These are phyloP conservation scores for Claviceps purpurea DNA, from an alignment of 2,329 filamentous ascomycete species.

Conservation along the genomic window DNA sequence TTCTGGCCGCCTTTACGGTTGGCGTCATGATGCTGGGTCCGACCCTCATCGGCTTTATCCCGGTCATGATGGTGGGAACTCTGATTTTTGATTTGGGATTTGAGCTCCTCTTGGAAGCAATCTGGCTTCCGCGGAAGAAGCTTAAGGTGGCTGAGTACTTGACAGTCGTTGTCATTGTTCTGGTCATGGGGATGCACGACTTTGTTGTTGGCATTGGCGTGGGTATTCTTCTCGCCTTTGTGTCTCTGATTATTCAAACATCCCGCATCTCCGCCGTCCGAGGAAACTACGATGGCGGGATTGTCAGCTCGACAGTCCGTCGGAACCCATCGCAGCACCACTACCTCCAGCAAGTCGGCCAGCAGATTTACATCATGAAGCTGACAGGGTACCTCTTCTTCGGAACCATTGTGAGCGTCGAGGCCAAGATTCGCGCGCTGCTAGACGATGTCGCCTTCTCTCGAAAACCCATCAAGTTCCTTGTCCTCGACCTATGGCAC, in stretches of 20 bases:
- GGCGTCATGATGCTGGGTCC: slow-evolving; percentile 78
- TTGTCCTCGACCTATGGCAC: slow-evolving; percentile 78
- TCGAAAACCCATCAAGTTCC: slow-evolving; percentile 68
- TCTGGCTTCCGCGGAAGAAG: slow-evolving; percentile 81
- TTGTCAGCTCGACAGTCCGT: slow-evolving; percentile 83
- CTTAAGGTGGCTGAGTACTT: slow-evolving; percentile 77
- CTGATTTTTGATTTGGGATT: slow-evolving; percentile 93
- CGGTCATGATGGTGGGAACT: slow-evolving; percentile 91
- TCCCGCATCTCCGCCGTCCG: slow-evolving; percentile 81
- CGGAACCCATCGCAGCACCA: slow-evolving; percentile 80
- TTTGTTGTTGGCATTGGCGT: slow-evolving; percentile 91
- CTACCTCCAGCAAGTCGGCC: slow-evolving; percentile 73
- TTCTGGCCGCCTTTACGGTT: slow-evolving; percentile 70
- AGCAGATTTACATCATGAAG: slow-evolving; percentile 84
- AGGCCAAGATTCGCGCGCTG: slow-evolving; percentile 70
- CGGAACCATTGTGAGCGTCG: slow-evolving; percentile 90
- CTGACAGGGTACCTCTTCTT: slow-evolving; percentile 95
- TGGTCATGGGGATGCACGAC: slow-evolving; percentile 94
- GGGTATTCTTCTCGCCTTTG: slow-evolving; percentile 81
- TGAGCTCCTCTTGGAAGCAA: slow-evolving; percentile 75
- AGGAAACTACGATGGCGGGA: slow-evolving; percentile 77
- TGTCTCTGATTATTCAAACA: slow-evolving; percentile 82
- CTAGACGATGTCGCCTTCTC: slow-evolving; percentile 73
- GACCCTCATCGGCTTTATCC: slow-evolving; percentile 81
- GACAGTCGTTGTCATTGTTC: slow-evolving; percentile 77